Percentiles rank a stretch among this genome's conserved stretches.
phyloP scores from a whole-genome alignment of 805 yeast species.

The Millerago galiae region DNA sequence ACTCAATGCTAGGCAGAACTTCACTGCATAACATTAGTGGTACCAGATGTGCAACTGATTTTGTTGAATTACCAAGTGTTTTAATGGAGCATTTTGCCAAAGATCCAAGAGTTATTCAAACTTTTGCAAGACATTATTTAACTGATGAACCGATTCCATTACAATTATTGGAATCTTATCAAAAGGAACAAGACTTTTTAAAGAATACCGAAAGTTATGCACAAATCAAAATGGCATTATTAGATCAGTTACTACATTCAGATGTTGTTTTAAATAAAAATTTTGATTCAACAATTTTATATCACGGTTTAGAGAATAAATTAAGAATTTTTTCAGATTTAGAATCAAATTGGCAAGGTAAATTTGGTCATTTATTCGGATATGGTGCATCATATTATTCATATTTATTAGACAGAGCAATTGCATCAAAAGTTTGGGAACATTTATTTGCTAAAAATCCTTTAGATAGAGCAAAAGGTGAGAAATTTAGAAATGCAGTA shows the following conservation, averaged over 20 bases:
- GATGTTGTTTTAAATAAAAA: constrained; percentile 29
- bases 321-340: constrained; percentile 60
- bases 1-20: constrained; percentile 93
- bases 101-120: constrained; percentile 65
- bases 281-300: constrained; percentile 54
- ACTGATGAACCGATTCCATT: constrained; percentile 58
- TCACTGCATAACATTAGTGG: constrained; percentile 88
- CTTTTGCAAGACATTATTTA: constrained; percentile 60
- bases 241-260: constrained; percentile 75
- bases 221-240: constrained; percentile 82
- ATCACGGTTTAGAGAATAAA: constrained; percentile 57
- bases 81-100: constrained; percentile 90
- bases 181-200: constrained; percentile 44
- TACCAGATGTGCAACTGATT: constrained; percentile 92
- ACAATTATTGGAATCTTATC: constrained; percentile 43
- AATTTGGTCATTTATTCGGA: constrained; percentile 86
- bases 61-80: constrained; percentile 95
- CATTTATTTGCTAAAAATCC: constrained; percentile 68
- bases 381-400: constrained; percentile 95
- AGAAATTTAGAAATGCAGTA: constrained; percentile 59
- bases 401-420: constrained; percentile 84
- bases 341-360: constrained; percentile 85
- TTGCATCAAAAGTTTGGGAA: constrained; percentile 81
- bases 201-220: constrained; percentile 72
- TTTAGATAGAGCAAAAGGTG: constrained; percentile 66